Evolutionary conservation across 2,329 filamentous ascomycete genomes (phyloP).

Genomic region (Scytalidium lignicola): DNA sequence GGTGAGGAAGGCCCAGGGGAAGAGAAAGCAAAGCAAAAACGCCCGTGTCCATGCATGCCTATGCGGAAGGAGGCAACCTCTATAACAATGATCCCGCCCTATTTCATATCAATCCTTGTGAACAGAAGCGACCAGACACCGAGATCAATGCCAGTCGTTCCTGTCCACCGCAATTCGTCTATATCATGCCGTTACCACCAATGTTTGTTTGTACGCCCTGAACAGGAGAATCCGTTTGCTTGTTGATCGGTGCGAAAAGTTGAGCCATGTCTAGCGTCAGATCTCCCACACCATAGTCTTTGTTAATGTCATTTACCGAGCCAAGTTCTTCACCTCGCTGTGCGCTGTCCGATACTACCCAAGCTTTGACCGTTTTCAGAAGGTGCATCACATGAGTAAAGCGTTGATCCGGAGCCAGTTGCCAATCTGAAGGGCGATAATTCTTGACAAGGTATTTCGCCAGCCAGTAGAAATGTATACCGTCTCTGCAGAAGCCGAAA

Average conservation of each 20-base stretch:
- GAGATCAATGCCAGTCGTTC: background rate
- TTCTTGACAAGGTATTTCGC: constrained; percentile 61
- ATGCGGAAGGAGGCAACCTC: constrained; percentile 11
- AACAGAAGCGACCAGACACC: background rate
- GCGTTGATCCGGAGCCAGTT: constrained; percentile 51
- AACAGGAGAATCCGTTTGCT: constrained; percentile 32
- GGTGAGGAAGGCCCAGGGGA: background rate
- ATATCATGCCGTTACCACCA: constrained; percentile 13
- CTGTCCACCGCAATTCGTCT: constrained; percentile 5
- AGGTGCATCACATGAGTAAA: constrained; percentile 56
- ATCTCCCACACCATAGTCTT: constrained; percentile 58
- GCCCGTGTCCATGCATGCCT: constrained; percentile 19
- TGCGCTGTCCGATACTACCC: constrained; percentile 59
- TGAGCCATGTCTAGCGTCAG: constrained; percentile 67
- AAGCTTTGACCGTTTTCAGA: constrained; percentile 54
- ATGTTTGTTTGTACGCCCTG: constrained; percentile 25
- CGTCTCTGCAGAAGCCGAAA: constrained; percentile 66
- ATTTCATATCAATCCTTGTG: constrained; percentile 2
- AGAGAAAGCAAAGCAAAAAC: constrained; percentile 11
- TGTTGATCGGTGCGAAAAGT: constrained; percentile 59
- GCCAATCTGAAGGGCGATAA: constrained; percentile 46
- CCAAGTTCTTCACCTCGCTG: constrained; percentile 62
- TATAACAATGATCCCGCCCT: constrained; percentile 12
- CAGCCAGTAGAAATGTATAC: constrained; percentile 69
- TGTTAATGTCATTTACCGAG: constrained; percentile 63